These are phyloP conservation scores for Pharnaceum exiguum DNA, from an alignment of 148 eudicot genomes.

Conservation along the genomic window DNA sequence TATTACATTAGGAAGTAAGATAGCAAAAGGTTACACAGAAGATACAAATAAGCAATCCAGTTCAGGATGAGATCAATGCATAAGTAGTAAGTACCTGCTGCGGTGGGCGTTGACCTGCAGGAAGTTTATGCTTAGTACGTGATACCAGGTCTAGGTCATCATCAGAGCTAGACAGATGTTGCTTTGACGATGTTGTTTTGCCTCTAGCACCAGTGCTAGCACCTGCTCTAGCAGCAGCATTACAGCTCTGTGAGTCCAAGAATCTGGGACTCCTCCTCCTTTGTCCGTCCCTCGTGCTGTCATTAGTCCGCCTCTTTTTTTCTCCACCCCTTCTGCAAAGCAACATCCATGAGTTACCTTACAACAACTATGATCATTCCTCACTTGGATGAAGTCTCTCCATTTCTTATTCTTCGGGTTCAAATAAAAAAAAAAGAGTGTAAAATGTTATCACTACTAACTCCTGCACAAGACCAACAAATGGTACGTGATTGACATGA, in stretches of 20 bases:
- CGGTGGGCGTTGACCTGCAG: too few relatives aligned
- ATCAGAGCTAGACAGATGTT: background rate
- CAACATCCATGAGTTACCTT: background rate
- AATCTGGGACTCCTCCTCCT: conserved; percentile 28
- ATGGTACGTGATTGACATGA: too few relatives aligned
- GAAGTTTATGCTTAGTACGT: too few relatives aligned
- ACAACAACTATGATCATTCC: background rate
- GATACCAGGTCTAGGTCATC: too few relatives aligned
- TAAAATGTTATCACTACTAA: background rate
- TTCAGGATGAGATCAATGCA: too few relatives aligned
- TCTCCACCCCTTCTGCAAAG: conserved; percentile 17
- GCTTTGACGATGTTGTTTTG: background rate
- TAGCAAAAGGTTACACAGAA: too few relatives aligned
- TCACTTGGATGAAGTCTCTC: background rate
- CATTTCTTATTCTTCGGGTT: background rate
- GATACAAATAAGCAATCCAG: too few relatives aligned
- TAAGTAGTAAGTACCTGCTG: too few relatives aligned
- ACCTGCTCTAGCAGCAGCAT: background rate
- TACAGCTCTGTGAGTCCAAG: background rate
- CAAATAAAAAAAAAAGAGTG: background rate
- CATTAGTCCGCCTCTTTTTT: conserved; percentile 7
- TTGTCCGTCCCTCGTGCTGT: conserved; percentile 3
- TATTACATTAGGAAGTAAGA: too few relatives aligned
- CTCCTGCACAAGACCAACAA: background rate
- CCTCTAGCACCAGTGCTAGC: background rate